Percentiles rank a stretch among this genome's conserved stretches.
Conservation (phyloP, 2,329 filamentous ascomycete genomes). For the Biscogniauxia marginata region DNA sequence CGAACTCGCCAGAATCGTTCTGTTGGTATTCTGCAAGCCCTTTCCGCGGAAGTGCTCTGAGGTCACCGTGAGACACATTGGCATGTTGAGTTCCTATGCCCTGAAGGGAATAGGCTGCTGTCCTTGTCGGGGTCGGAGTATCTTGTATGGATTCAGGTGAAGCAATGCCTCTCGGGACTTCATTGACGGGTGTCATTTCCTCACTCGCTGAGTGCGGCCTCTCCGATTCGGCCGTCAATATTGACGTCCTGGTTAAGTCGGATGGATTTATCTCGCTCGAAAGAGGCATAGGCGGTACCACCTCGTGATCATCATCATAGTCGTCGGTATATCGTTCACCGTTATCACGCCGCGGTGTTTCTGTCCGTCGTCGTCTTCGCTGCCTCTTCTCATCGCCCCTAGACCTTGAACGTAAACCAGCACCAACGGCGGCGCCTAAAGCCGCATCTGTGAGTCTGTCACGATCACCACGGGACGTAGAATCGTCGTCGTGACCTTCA, state of each 20-base stretch:
- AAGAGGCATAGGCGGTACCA: constrained; percentile 78
- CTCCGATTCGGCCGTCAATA: constrained; percentile 78
- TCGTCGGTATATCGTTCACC: constrained; percentile 48
- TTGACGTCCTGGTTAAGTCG: constrained; percentile 83
- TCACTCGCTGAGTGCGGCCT: constrained; percentile 67
- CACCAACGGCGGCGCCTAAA: constrained; percentile 43
- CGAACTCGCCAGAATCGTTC: constrained; percentile 48
- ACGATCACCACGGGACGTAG: constrained; percentile 45
- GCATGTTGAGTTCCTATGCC: constrained; percentile 67
- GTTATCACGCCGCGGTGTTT: constrained; percentile 47
- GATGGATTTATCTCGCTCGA: constrained; percentile 84
- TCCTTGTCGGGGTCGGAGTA: constrained; percentile 60
- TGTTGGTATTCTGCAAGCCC: constrained; percentile 41
- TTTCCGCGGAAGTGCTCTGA: constrained; percentile 53
- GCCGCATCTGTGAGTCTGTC: constrained; percentile 40
- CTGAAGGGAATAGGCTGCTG: constrained; percentile 51
- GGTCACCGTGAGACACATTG: constrained; percentile 59
- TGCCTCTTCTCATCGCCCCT: constrained; percentile 48
- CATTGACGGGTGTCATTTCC: constrained; percentile 58
- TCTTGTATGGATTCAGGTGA: constrained; percentile 56
- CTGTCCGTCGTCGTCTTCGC: constrained; percentile 51
- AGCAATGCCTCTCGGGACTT: constrained; percentile 59
- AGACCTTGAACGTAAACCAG: constrained; percentile 41
- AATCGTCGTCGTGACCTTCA: constrained; percentile 40
- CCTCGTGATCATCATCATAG: constrained; percentile 55